Evolutionary conservation across 1,139 yeast species (phyloP).

Genomic region (Yueomyces sp.): DNA sequence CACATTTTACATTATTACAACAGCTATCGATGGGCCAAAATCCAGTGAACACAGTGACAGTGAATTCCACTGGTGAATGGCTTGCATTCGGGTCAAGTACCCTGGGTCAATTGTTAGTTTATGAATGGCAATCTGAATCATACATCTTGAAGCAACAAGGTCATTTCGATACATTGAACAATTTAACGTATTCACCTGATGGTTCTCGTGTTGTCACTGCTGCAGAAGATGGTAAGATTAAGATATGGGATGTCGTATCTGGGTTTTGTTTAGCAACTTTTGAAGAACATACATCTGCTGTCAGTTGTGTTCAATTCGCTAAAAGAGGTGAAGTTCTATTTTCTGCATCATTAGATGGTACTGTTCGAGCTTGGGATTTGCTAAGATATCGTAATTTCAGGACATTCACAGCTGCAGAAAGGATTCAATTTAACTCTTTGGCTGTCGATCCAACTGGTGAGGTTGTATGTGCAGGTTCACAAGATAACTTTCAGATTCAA

Average conservation of each 20-base stretch:
- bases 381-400: constrained; percentile 87
- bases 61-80: constrained; percentile 91
- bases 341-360: constrained; percentile 88
- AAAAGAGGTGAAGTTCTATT: constrained; percentile 79
- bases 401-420: constrained; percentile 80
- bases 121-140: constrained; percentile 98
- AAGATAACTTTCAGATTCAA: constrained; percentile 79
- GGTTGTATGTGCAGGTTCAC: constrained; percentile 88
- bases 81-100: constrained; percentile 86
- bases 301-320: constrained; percentile 80
- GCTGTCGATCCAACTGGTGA: constrained; percentile 98
- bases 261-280: constrained; percentile 92
- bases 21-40: constrained; percentile 88
- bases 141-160: constrained; percentile 94
- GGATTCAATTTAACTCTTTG: constrained; percentile 76
- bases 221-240: constrained; percentile 91
- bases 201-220: constrained; percentile 90
- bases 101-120: constrained; percentile 85
- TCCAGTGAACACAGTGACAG: constrained; percentile 67
- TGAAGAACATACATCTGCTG: constrained; percentile 80
- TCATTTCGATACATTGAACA: constrained; percentile 82
- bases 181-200: constrained; percentile 84
- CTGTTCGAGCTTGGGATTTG: constrained; percentile 94
- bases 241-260: constrained; percentile 88
- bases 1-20: constrained; percentile 65